Percentiles rank a stretch among this genome's conserved stretches.
These are phyloP conservation scores for Cornus suecica DNA, from an alignment of 148 eudicot genomes.

Conservation along the genomic window DNA sequence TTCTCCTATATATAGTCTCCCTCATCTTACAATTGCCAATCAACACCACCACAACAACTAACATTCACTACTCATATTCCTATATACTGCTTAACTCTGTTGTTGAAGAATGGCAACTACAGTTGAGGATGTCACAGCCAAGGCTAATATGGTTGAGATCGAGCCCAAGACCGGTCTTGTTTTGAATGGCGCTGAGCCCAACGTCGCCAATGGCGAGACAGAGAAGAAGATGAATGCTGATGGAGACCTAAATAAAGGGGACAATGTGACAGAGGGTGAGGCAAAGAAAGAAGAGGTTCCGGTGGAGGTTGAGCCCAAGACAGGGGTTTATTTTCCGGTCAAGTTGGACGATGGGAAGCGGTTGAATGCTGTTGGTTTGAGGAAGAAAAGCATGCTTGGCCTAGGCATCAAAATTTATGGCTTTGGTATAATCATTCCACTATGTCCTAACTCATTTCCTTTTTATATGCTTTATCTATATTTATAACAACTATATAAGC, in stretches of 20 bases:
- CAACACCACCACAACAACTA: neutral
- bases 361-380: constrained; percentile 42
- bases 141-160: constrained; percentile 26
- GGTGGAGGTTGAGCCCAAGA: constrained; percentile 38
- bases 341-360: constrained; percentile 41
- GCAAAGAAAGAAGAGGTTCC: constrained; percentile 29
- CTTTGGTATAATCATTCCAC: constrained; percentile 33
- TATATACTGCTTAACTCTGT: neutral
- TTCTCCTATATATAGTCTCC: constrained; percentile 17
- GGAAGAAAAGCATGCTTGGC: constrained; percentile 53
- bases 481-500: too few species aligned
- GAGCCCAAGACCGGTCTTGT: constrained; percentile 26
- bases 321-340: constrained; percentile 39
- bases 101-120: constrained; percentile 27
- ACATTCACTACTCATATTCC: neutral
- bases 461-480: neutral
- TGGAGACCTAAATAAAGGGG: too few species aligned
- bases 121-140: constrained; percentile 28
- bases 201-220: too few species aligned
- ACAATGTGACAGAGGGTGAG: too few species aligned
- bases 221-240: constrained; percentile 1
- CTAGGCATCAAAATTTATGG: constrained; percentile 40
- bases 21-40: neutral
- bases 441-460: neutral
- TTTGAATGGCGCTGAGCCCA: neutral